These are phyloP conservation scores for Blastomyces percursus DNA, from an alignment of 2,329 filamentous ascomycete genomes.

Conservation along the genomic window DNA sequence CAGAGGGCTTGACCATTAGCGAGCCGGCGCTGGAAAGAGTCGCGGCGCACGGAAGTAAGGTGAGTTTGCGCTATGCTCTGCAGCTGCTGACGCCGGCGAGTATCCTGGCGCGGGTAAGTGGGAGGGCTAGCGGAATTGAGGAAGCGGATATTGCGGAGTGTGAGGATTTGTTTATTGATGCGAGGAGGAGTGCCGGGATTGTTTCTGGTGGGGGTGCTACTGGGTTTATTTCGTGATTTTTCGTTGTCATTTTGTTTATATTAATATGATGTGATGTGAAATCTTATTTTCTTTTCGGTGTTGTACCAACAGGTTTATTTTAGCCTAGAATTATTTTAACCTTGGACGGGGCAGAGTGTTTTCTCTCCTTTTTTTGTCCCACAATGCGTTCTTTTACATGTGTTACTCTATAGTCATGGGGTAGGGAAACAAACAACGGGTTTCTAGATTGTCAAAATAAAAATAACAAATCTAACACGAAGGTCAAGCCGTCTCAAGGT, in stretches of 20 bases:
- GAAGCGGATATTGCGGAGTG: slow-evolving; percentile 68
- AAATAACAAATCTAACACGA: neutral
- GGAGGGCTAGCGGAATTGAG: slow-evolving; percentile 60
- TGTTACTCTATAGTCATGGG: neutral
- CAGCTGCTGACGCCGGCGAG: slow-evolving; percentile 83
- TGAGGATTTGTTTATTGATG: slow-evolving; percentile 74
- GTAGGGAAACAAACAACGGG: neutral
- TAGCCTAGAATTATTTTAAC: neutral
- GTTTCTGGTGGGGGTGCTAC: slow-evolving; percentile 52
- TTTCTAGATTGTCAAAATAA: neutral
- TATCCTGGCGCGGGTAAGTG: slow-evolving; percentile 79
- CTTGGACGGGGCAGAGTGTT: neutral
- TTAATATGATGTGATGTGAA: neutral
- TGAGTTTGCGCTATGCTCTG: slow-evolving; percentile 84
- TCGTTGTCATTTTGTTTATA: neutral
- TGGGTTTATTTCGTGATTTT: slow-evolving; percentile 51
- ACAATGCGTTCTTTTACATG: neutral
- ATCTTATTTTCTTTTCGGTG: neutral
- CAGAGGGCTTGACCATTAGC: slow-evolving; percentile 66
- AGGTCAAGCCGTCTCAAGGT: neutral
- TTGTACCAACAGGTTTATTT: neutral
- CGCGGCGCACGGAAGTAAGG: slow-evolving; percentile 72
- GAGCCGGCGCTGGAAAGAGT: slow-evolving; percentile 81
- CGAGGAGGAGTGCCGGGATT: slow-evolving; percentile 62
- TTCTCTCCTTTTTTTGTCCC: neutral